Base-by-base conservation (phyloP, 495 filamentous ascomycete species). In the Gamarada debralockiae region DNA sequence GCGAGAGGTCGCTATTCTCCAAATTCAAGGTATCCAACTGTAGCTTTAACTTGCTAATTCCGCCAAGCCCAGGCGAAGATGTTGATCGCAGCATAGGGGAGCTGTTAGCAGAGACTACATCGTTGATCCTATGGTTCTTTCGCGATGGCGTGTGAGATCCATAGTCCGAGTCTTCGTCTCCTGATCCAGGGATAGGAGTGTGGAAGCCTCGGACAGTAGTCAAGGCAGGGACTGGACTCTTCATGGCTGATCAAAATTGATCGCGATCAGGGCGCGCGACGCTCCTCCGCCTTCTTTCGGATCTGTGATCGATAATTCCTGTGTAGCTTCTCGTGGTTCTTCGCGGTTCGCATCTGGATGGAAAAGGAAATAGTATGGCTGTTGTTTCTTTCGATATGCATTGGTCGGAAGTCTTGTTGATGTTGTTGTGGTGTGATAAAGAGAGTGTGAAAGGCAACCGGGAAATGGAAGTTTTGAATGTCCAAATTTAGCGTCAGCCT, bases 91-190 rank as follows among this genome's bases (percentile, higher is more conserved):
- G 65, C 43, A 76, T 59, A 3, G 86, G 84, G 63, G 84, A 84
- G 54, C 75, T 77, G 58, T 78, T 77, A 13, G 74, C 75, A 63
- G 75, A 79, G 48, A 81, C 71, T 13, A 81, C 73, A 68, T 81
- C 76, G 65, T 76, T 63, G 25, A 81, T 59, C 65, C 63, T 27
- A 24, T 52, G 47, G 9, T 47, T 29, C 47, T 48, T 29, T 39
- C 62, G 57, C 5, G 53, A 56, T 20, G 65, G 57, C 20, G 65
- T 63, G 34, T 53, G 42, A 10, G 41, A 13, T 20, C 58, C 57
- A 56, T 78, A 79, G 65, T 93, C 90, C 13, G 87, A 90, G 53
- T 93, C 90, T 62, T 95, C 91, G 58, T 91, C 89, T 36, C 79
- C 87, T 43, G 90, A 93, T 17, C 79, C 80, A 37, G 39, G 27